These are phyloP conservation scores for Ceratobasidium sp. DNA, from an alignment of 1,284 basidiomycete genomes.

Conservation along the genomic window DNA sequence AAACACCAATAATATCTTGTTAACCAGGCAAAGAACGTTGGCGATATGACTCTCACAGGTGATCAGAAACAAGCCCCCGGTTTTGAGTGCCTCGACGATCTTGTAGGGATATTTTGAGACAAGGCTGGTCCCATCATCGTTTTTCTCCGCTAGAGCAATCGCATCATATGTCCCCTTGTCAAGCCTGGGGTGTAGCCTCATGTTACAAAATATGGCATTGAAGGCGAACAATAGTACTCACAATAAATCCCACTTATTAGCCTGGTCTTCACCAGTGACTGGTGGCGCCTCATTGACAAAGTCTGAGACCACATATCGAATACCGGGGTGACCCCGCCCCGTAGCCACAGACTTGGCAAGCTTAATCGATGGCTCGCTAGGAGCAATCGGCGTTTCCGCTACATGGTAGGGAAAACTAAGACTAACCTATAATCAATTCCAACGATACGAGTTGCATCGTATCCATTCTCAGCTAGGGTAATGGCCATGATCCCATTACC, in stretches of 20 bases:
- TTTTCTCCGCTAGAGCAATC: slow-evolving; percentile 78
- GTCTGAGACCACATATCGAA: slow-evolving; percentile 47
- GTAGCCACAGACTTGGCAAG: slow-evolving; percentile 66
- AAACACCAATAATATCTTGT: neutral
- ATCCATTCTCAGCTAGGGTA: slow-evolving; percentile 74
- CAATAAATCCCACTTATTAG: slow-evolving; percentile 49
- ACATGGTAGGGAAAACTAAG: neutral
- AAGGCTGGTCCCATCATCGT: slow-evolving; percentile 65
- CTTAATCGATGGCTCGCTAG: slow-evolving; percentile 41
- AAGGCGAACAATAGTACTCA: slow-evolving; percentile 9
- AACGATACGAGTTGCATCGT: slow-evolving; percentile 64
- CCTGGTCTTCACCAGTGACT: neutral
- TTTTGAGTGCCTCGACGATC: slow-evolving; percentile 68
- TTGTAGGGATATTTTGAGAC: slow-evolving; percentile 71
- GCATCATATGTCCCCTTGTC: slow-evolving; percentile 91
- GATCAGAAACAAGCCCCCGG: slow-evolving; percentile 81
- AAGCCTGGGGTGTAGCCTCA: slow-evolving; percentile 52
- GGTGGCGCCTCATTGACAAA: slow-evolving; percentile 47
- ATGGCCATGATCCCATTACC: slow-evolving; percentile 87
- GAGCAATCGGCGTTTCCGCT: neutral
- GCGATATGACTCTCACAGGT: slow-evolving; percentile 67
- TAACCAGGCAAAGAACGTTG: neutral
- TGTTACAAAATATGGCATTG: neutral
- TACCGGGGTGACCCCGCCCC: slow-evolving; percentile 53
- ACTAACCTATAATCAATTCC: slow-evolving; percentile 82